Percentiles rank a stretch among this genome's conserved stretches.
These are phyloP conservation scores for Colletotrichum sp. DNA, from an alignment of 2,329 filamentous ascomycete genomes.

Conservation along the genomic window DNA sequence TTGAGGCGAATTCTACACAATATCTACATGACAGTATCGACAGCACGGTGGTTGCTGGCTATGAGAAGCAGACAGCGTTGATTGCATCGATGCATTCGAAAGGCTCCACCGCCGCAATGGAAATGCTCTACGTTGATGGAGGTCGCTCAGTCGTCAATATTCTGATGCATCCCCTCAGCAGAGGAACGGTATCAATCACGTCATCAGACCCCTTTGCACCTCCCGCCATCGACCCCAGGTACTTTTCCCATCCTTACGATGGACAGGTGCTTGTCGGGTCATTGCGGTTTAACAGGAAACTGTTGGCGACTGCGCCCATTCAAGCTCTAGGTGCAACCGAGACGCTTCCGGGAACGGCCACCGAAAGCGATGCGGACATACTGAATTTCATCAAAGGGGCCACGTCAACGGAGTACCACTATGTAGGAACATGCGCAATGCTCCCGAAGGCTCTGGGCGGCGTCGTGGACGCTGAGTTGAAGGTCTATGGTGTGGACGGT, in stretches of 20 bases:
- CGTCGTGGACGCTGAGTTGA: constrained; percentile 28
- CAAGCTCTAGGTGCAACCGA: constrained; percentile 7
- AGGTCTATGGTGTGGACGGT: constrained; percentile 29
- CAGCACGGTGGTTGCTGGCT: constrained; percentile 39
- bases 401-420: constrained; percentile 21
- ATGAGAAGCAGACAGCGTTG: constrained; percentile 35
- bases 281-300: background rate
- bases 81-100: constrained; percentile 32
- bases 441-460: constrained; percentile 29
- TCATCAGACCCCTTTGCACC: constrained; percentile 33
- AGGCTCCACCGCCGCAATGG: constrained; percentile 26
- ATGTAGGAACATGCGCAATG: constrained; percentile 30
- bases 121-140: constrained; percentile 36
- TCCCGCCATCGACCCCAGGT: constrained; percentile 4
- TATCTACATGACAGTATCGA: constrained; percentile 37
- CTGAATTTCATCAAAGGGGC: background rate
- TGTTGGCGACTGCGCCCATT: background rate
- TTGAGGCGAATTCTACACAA: constrained; percentile 29
- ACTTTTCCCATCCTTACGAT: constrained; percentile 8
- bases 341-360: constrained; percentile 24
- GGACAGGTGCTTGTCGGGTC: constrained; percentile 21
- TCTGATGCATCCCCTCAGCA: constrained; percentile 41
- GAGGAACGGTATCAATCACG: constrained; percentile 43
- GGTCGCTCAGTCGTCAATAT: constrained; percentile 33
- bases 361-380: constrained; percentile 6